Base-by-base conservation (phyloP, 768 basidiomycete genomes). In the Dioszegia hungarica region DNA sequence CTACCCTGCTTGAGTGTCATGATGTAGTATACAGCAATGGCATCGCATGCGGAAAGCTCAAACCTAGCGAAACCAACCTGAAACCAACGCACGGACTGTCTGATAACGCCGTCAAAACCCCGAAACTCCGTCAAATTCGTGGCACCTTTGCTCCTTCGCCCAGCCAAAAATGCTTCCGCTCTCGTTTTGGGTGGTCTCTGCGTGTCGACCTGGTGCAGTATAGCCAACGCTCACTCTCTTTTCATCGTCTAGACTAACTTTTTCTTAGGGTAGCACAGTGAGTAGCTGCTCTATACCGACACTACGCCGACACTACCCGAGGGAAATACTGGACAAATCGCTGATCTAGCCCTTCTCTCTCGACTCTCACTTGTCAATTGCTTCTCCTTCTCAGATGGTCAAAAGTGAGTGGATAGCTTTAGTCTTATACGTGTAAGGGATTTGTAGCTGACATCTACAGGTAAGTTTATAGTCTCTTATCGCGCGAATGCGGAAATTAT, bases 361-460 rank as follows among this genome's bases (percentile, higher is more conserved):
- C 11, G 15, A 11, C 17, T 33, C 45, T 44, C 40, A 19, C 14
- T 44, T 33, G 12, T 10, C 40, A 28, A 5, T 28, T 24, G 46
- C 22, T 51, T 47, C 20, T 27, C 36, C 19, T 27, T 5, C 50
- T 31, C 58, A 70, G 63, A 70, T 70, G 68, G 66, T 67, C 50
- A 70, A 70, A 61, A 70, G 68, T 70, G 66, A 70, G 68, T 70
- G 24, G 11, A n/a, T 20, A n/a, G n/a, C n/a, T n/a, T 14, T 22
- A 22, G 9, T 49, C 24, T 45, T 17, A 8, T 20, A 10, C 44
- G 20, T 15, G 4, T 25, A 17, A 4, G 25, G 36, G 47, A 15
- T n/a, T n/a, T 25, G 10, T 19, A 45, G 43, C 43, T 46, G 43
- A 46, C 29, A 36, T 29, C 2, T 46, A 45, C 36, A 55, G 54